phyloP scores from a whole-genome alignment of 2,329 filamentous ascomycete species.

The Beauveria sp. region DNA sequence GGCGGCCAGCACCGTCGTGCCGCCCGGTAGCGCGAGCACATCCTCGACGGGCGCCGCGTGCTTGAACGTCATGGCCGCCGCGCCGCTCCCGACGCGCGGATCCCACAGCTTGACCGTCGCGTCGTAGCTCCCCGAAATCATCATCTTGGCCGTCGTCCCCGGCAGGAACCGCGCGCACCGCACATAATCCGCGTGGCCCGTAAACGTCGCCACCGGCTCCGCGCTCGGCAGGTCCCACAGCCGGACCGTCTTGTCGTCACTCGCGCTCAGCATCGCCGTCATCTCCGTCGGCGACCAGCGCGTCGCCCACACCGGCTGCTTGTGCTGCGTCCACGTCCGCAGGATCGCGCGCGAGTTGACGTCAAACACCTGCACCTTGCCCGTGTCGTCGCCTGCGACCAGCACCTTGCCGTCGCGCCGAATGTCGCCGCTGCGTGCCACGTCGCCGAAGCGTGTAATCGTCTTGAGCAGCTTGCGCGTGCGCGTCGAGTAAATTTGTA shows the following conservation, averaged over 20 bases:
- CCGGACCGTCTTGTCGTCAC: slow-evolving; percentile 86
- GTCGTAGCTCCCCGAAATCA: slow-evolving; percentile 91
- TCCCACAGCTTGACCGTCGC: slow-evolving; percentile 92
- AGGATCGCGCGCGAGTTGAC: slow-evolving; percentile 80
- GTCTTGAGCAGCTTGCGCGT: slow-evolving; percentile 90
- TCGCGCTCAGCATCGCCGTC: slow-evolving; percentile 79
- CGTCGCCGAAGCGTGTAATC: slow-evolving; percentile 87
- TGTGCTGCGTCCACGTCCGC: slow-evolving; percentile 91
- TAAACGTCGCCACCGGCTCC: slow-evolving; percentile 66
- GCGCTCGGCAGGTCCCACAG: slow-evolving; percentile 89
- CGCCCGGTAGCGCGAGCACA: slow-evolving; percentile 79
- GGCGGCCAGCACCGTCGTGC: slow-evolving; percentile 77
- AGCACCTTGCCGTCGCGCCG: slow-evolving; percentile 82
- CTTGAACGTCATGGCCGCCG: slow-evolving; percentile 84
- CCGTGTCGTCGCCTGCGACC: slow-evolving; percentile 84
- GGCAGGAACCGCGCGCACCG: slow-evolving; percentile 82
- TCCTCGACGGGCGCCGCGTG: slow-evolving; percentile 83
- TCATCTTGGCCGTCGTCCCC: slow-evolving; percentile 59
- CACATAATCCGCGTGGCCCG: slow-evolving; percentile 89
- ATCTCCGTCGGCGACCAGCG: slow-evolving; percentile 86
- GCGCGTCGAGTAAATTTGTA: slow-evolving; percentile 89
- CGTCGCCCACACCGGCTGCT: slow-evolving; percentile 87
- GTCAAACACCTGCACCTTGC: slow-evolving; percentile 92
- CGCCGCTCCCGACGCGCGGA: slow-evolving; percentile 57
- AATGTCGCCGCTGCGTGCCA: slow-evolving; percentile 83